Base-by-base conservation (phyloP, 176 grass and related monocot genomes). In the Echinochloa phyllopogon region DNA sequence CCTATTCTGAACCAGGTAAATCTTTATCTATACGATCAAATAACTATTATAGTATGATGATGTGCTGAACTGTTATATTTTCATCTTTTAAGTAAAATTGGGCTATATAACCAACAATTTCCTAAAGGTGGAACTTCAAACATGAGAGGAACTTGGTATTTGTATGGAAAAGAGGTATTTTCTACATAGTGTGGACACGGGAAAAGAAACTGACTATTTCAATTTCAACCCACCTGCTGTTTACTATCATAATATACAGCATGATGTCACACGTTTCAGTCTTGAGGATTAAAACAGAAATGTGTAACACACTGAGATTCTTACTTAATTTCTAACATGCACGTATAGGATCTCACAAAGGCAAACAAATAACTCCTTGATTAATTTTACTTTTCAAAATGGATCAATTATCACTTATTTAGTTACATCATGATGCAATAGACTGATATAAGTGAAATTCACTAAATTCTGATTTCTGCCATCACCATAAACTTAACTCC, bases 1-100 rank as follows among this genome's bases (percentile, higher is more conserved):
- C 87, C 89, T 78, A 99, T 99, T 75, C 96, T 92, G 51, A 92
- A 97, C 3, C 94, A 97, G 87, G 91, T 97, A 86, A 86, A 43
- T 18, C 0, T 81, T 84, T 83, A 65, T 79, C 77, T 67, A n/a
- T 59, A 27, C 3, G 3, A 23, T 50, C 44, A 62, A 81, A 75
- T 68, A 17, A 87, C 10, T 49, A 27, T 68, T 40, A 33, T 44
- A 23, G 23, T 53, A 55, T 56, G 76, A 55, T 56, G 76, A 50
- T 41, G 41, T 29, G 10, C 17, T 40, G 29, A 38, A 20, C 20
- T 78, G 8, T 48, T 72, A 18, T 47, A 56, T 48, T 85, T 20
- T 57, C 39, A 33, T 58, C 20, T 10, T n/a, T 10, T n/a, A 14
- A 77, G 3, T 29, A 33, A 68, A 57, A 36, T 50, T 44, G 29